Evolutionary conservation across 352 stramenopile genomes (phyloP), one percentile per base, ranked within the genome.

Genomic region (Phytophthora pistaciae): DNA sequence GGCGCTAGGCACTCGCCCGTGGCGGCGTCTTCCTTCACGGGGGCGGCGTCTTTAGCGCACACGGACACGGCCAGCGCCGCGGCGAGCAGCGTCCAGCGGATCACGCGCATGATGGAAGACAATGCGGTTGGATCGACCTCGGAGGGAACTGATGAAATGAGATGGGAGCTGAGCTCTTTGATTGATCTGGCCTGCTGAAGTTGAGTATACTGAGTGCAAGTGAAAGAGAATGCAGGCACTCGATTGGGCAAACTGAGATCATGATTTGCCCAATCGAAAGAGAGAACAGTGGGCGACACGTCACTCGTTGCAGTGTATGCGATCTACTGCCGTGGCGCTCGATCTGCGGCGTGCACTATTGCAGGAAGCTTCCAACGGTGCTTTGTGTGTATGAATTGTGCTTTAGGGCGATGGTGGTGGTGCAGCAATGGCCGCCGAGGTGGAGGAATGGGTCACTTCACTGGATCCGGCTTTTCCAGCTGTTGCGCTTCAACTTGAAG

Each of bases 401-500:
- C 33, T 27, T 53, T 46, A 44, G 4, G 5, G 46, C 9, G 53
- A 25, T 18, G 25, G 1, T 48, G 14, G 29, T 25, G 27, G 5
- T 31, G 40, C 40, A 20, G 3, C 40, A 10, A 21, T n/a, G 50
- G 25, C 38, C n/a, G 13, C 38, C 49, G 11, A 23, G 33, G 48
- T 48, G 50, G n/a, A 14, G 16, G 33, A 55, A n/a, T 68, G 2
- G 38, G 25, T 58, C 74, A 69, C 48, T 75, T 65, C 38, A 63
- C 20, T 60, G 27, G 48, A n/a, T 76, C 66, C 11, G 40, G 49
- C 38, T 68, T 75, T 57, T 66, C 56, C 25, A 63, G 64, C 64
- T 88, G 68, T 64, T 75, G 82, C 68, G 75, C 75, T 75, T 93
- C 83, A 64, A 91, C 73, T 42, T 91, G 77, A 33, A 93, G 70